Evolutionary conservation across 805 yeast genomes (phyloP).

Genomic region (Ogataea haglerorum): DNA sequence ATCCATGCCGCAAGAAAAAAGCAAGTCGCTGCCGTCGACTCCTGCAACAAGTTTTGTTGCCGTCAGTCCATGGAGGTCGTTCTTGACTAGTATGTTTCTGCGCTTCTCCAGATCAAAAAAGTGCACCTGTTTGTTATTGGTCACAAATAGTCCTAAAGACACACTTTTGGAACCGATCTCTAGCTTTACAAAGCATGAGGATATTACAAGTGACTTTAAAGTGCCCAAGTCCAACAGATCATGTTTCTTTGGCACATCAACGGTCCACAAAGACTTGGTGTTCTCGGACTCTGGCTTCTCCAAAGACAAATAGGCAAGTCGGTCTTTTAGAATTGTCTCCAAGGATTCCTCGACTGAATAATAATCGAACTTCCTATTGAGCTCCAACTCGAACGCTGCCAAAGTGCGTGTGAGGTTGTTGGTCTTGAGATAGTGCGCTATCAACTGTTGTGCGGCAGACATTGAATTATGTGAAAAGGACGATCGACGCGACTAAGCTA

Average conservation of each 20-base stretch:
- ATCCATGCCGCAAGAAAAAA: slow-evolving; percentile 34
- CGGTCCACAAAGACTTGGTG: slow-evolving; percentile 28
- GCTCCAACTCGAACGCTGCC: slow-evolving; percentile 44
- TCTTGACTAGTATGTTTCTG: slow-evolving; percentile 8
- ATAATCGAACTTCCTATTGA: slow-evolving; percentile 33
- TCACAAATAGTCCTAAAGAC: slow-evolving; percentile 25
- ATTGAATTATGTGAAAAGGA: neutral
- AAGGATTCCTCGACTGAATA: slow-evolving; percentile 34
- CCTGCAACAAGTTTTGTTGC: slow-evolving; percentile 23
- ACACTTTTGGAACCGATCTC: slow-evolving; percentile 1
- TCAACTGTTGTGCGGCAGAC: slow-evolving; percentile 30
- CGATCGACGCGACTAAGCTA: slow-evolving; percentile 9
- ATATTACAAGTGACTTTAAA: slow-evolving; percentile 25
- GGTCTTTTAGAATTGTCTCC: slow-evolving; percentile 34
- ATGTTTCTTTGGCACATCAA: slow-evolving; percentile 17
- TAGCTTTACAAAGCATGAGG: slow-evolving; percentile 18
- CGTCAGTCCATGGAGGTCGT: slow-evolving; percentile 17
- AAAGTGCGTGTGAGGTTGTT: slow-evolving; percentile 47
- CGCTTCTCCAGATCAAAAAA: slow-evolving; percentile 25
- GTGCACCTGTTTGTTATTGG: slow-evolving; percentile 27
- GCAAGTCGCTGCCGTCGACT: slow-evolving; percentile 19
- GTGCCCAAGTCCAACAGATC: slow-evolving; percentile 14
- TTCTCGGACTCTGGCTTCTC: slow-evolving; percentile 11
- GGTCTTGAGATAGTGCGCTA: slow-evolving; percentile 59
- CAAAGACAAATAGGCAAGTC: slow-evolving; percentile 27